These are phyloP conservation scores for Claviceps digitariae DNA, from an alignment of 2,329 filamentous ascomycete genomes.

Conservation along the genomic window DNA sequence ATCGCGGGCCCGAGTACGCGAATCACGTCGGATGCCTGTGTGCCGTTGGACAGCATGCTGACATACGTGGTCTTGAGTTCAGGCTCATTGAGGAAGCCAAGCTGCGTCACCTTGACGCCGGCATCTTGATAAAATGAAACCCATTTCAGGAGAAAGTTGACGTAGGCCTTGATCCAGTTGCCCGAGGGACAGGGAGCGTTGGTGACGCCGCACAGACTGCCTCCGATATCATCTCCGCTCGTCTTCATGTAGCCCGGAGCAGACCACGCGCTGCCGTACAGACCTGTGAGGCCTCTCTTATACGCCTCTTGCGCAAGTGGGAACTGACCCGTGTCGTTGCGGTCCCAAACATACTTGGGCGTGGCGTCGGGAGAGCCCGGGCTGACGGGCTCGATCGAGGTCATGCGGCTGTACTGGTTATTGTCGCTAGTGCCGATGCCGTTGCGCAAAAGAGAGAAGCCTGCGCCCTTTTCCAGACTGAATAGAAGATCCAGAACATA, in stretches of 20 bases:
- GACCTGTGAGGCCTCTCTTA: not conserved
- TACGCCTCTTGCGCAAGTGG: not conserved
- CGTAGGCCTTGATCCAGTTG: not conserved
- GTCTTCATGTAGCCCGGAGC: not conserved
- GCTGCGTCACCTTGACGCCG: not conserved
- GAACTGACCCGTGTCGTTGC: not conserved
- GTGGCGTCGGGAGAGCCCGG: not conserved
- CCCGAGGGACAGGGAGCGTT: not conserved
- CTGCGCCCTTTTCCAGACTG: not conserved
- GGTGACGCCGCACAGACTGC: not conserved
- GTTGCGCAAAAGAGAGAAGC: not conserved
- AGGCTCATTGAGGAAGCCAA: not conserved
- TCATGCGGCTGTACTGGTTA: not conserved
- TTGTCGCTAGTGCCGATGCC: not conserved
- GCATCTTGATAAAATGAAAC: not conserved
- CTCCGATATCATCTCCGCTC: not conserved
- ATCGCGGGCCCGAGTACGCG: not conserved
- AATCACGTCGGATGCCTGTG: not conserved
- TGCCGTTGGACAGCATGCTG: not conserved
- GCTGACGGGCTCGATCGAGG: not conserved
- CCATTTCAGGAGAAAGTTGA: not conserved
- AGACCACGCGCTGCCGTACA: not conserved
- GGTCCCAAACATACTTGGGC: not conserved
- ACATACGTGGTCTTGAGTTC: not conserved
- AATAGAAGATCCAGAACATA: conserved; percentile 1